Evolutionary conservation across 345 rosid species (phyloP).

Genomic region (Eucalyptus pauciflora): DNA sequence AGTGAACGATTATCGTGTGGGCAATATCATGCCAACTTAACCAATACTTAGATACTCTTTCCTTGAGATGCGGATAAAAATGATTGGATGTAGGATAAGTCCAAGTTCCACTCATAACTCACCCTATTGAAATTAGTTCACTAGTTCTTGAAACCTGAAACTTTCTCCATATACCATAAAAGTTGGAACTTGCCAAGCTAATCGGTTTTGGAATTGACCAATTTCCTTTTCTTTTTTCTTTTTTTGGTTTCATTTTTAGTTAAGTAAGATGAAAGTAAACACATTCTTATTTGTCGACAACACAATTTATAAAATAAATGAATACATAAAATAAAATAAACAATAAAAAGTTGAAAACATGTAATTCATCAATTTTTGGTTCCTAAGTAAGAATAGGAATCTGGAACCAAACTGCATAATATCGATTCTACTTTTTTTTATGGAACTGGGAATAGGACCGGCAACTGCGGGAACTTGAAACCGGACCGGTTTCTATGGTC

Average conservation of each 20-base stretch:
- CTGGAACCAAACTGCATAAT: background rate
- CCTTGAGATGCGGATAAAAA: background rate
- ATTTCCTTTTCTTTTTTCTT: background rate
- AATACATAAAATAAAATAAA: too few relatives aligned
- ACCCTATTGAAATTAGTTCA: background rate
- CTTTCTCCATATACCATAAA: background rate
- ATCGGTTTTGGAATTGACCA: background rate
- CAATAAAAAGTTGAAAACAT: too few relatives aligned
- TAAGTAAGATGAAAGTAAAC: too few relatives aligned
- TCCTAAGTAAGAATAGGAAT: background rate
- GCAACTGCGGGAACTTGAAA: background rate
- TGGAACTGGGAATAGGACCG: background rate
- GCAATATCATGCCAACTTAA: too few relatives aligned
- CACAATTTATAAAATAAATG: too few relatives aligned
- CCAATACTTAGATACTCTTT: too few relatives aligned
- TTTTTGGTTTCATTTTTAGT: too few relatives aligned
- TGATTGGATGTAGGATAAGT: fast-evolving
- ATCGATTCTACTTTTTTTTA: background rate
- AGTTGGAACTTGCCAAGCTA: background rate
- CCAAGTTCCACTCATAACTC: background rate
- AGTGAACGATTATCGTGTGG: background rate
- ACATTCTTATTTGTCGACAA: background rate
- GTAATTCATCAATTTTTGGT: background rate
- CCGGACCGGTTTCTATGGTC: background rate
- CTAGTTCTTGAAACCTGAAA: background rate